Conservation (phyloP, 208 protist species). For the Borovskyia barvae region DNA sequence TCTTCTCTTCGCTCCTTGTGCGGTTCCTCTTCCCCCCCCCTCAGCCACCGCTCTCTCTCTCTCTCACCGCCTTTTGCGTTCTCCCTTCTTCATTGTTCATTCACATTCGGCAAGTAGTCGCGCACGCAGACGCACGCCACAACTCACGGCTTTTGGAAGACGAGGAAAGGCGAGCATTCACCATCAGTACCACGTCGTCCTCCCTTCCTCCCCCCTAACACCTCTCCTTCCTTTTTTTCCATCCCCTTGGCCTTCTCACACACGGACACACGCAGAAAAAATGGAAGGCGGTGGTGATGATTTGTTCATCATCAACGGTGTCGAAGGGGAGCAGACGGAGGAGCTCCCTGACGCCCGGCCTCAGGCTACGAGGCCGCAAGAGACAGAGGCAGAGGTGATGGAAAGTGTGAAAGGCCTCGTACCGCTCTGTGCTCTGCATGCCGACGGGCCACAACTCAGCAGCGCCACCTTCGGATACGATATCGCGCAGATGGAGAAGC, state of each 20-base stretch:
- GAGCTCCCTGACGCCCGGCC: conserved; percentile 1
- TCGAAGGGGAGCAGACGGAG: conserved; percentile 8
- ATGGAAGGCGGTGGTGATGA: conserved; percentile 26
- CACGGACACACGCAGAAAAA: not conserved
- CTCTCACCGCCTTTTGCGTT: no score
- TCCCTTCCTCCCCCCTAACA: not conserved
- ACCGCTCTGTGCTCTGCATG: conserved; percentile 67
- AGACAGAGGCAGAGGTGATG: conserved; percentile 25
- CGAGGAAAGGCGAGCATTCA: no score
- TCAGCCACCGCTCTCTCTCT: no score
- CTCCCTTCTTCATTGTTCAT: no score
- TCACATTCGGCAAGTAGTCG: no score
- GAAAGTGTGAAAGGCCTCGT: conserved; percentile 54
- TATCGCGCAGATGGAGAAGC: conserved; percentile 72
- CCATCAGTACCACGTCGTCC: not conserved
- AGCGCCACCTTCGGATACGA: conserved; percentile 82
- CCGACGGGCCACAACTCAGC: conserved; percentile 55
- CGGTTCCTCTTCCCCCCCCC: no score
- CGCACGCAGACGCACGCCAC: no score
- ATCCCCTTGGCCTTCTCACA: not conserved
- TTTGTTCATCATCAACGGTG: conserved; percentile 26
- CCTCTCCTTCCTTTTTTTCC: not conserved
- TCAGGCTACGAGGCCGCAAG: conserved; percentile 2
- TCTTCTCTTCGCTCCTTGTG: no score
- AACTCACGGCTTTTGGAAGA: no score